Conservation (phyloP, 164 flowering plant genomes). For the Tetracentron sinense region DNA sequence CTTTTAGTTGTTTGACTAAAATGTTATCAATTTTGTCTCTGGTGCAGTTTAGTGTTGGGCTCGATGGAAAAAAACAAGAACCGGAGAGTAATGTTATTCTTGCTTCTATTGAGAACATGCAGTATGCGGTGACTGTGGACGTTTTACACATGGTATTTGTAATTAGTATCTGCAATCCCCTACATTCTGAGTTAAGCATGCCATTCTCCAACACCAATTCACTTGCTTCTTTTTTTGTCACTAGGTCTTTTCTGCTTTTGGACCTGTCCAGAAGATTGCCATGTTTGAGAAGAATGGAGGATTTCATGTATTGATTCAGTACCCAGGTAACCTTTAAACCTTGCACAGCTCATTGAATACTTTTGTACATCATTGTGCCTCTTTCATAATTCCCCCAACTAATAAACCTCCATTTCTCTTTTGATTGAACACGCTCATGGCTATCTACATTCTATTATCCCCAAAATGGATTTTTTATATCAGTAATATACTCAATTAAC, state of each 20-base stretch:
- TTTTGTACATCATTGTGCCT: too few species aligned
- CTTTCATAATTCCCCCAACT: too few species aligned
- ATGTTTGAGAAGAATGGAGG: conserved; percentile 99
- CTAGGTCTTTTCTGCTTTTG: conserved; percentile 93
- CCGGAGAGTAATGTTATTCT: conserved; percentile 96
- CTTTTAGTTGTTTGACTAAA: neutral
- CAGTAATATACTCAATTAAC: too few species aligned
- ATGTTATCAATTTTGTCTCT: neutral
- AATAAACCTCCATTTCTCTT: too few species aligned
- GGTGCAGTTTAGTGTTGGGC: conserved; percentile 52
- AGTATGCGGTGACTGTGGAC: conserved; percentile 90
- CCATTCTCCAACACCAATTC: too few species aligned
- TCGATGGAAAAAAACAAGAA: conserved; percentile 78
- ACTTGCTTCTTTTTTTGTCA: neutral
- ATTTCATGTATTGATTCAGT: conserved; percentile 86
- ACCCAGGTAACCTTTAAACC: conserved; percentile 51
- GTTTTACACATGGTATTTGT: conserved; percentile 71
- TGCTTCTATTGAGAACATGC: conserved; percentile 95
- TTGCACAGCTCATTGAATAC: too few species aligned
- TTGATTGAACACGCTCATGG: too few species aligned
- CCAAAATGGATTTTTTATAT: too few species aligned
- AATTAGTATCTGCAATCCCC: neutral
- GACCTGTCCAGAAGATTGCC: conserved; percentile 88
- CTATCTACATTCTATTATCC: too few species aligned
- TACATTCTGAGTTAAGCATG: neutral